These are phyloP conservation scores for Chimonanthus praecox DNA, from an alignment of 164 flowering plant genomes.

Conservation along the genomic window DNA sequence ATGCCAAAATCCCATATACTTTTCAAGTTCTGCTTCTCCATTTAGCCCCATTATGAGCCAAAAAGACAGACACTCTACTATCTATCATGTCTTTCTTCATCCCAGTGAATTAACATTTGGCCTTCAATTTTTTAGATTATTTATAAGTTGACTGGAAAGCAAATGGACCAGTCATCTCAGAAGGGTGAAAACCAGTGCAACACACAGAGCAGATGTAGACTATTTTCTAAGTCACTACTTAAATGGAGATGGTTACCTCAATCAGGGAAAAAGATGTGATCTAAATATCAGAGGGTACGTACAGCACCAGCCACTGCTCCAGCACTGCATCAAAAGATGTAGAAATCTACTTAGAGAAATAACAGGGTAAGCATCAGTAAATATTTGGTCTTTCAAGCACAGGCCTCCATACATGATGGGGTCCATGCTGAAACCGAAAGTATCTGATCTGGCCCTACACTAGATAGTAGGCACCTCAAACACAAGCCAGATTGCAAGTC, in stretches of 20 bases:
- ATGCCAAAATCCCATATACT: too few relatives aligned
- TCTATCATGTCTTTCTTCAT: too few relatives aligned
- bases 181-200: not conserved
- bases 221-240: not conserved
- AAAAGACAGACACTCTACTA: too few relatives aligned
- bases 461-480: not conserved
- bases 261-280: slow-evolving; percentile 45
- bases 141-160: not conserved
- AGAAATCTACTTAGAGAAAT: not conserved
- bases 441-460: not conserved
- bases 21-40: too few relatives aligned
- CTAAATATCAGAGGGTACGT: slow-evolving; percentile 89
- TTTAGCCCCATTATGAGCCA: not conserved
- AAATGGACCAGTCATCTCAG: not conserved
- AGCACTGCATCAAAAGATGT: slow-evolving; percentile 48
- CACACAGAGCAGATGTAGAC: not conserved
- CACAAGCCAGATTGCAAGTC: too few relatives aligned
- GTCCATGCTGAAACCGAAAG: not conserved
- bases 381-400: not conserved
- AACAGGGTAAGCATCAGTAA: not conserved
- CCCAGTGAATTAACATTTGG: not conserved
- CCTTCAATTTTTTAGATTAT: not conserved
- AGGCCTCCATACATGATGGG: not conserved
- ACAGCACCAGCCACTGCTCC: slow-evolving; percentile 96
- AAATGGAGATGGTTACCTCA: slow-evolving; percentile 13